Evolutionary conservation across 768 basidiomycete species (phyloP).

Genomic region (Mycena rebaudengoi): DNA sequence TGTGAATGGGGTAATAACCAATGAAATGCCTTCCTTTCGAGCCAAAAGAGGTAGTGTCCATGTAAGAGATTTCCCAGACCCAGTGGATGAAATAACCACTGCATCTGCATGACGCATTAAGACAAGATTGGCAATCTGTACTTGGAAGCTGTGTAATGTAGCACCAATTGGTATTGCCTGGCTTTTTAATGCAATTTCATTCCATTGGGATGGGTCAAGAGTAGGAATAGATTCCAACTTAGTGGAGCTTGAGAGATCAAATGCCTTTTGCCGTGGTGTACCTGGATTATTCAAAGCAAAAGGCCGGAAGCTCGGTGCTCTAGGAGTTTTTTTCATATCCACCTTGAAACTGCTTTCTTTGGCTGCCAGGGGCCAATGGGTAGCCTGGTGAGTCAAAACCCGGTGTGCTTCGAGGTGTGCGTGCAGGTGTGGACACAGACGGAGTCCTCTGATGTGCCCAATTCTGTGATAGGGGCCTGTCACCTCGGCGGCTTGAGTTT

Average conservation of each 20-base stretch:
- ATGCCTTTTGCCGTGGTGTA: not conserved
- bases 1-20: slow-evolving; percentile 34
- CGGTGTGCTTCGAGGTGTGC: too few species aligned
- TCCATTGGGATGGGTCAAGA: slow-evolving; percentile 2
- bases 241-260: not conserved
- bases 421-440: too few species aligned
- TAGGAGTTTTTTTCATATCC: not conserved
- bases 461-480: too few species aligned
- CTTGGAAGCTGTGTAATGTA: slow-evolving; percentile 14
- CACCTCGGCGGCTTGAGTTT: too few species aligned
- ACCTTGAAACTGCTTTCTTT: not conserved
- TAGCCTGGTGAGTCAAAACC: not conserved
- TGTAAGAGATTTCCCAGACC: slow-evolving; percentile 29
- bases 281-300: not conserved
- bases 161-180: not conserved
- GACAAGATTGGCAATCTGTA: slow-evolving; percentile 26
- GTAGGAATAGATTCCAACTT: not conserved
- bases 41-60: slow-evolving; percentile 32
- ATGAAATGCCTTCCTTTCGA: slow-evolving; percentile 25
- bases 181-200: not conserved
- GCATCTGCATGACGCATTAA: slow-evolving; percentile 23
- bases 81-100: slow-evolving; percentile 31
- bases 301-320: not conserved
- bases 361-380: not conserved
- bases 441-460: too few species aligned